Evolutionary conservation across 2,329 filamentous ascomycete genomes (phyloP), one percentile per base, ranked within the genome.

Genomic region (Byssoonygena ceratinophila): DNA sequence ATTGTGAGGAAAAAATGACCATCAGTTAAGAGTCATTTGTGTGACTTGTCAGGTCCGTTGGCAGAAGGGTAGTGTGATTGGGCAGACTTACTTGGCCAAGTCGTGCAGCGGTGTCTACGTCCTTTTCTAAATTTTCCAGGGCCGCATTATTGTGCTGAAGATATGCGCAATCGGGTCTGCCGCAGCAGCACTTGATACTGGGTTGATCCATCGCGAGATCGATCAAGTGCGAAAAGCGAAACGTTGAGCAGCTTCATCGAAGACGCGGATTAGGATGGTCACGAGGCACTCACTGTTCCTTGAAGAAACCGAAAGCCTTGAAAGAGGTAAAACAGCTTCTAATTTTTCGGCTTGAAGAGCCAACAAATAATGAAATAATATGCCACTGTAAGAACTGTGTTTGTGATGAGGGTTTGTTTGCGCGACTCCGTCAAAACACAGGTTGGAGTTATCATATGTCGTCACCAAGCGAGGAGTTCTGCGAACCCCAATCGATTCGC

Each of bases 101-200:
- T 66, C 85, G 79, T 46, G 89, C 92, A 37, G 92, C 92, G 49
- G 81, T 87, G 61, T 83, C 82, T 51, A 96, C 85, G 71, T 96
- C 87, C 61, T 84, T 85, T 71, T 97, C 91, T 58, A 97, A 77
- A 56, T 80, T 84, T 60, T 87, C 83, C 44, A 97, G 76, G 57
- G 88, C 76, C 43, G 78, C 76, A 67, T 82, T 83, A 70, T 91
- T 96, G 71, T 90, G 84, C 68, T 80, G 81, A 57, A 96, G 77
- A 66, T 85, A 87, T 60, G 82, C 78, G 69, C 91, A 97, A 62
- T 88, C 82, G 57, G 75, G 66, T 59, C 81, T 82, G 53, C 89
- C 90, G 72, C 91, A 98, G 72, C 91, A 98, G 76, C 92, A 97
- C 52, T 63, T 63, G 46, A 71, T 60, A 36, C 51, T 36, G 20